Evolutionary conservation across 202 grass and related monocot species (phyloP), one percentile per base, ranked within the genome.

Genomic region (Brachypodium distachyon): DNA sequence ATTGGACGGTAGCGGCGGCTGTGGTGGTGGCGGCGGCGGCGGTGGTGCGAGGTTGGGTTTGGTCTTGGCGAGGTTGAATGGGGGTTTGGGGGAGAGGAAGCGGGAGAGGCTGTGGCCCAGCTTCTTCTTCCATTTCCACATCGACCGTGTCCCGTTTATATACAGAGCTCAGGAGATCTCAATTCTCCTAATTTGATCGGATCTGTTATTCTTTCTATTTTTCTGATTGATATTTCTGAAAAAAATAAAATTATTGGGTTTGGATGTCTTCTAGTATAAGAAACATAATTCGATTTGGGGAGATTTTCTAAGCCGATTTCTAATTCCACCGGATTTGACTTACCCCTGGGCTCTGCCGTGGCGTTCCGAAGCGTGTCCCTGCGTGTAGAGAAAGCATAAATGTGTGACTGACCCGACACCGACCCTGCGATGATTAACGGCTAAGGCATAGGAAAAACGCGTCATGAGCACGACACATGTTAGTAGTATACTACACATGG

Each of bases 121-220:
- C 23, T 84, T 71, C 63, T 58, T 88, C 54, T 68, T 88, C 86
- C 81, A 88, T 40, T 49, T 71, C 39, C 70, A 18, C 86, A 84
- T 84, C 70, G 3, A 19, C 6, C 39, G 16, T 18, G 7, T 29
- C 54, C 37, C 74, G 6, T 2, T 60, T 86, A 61, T 73, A 73
- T 53, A 44, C 41, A 38, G 3, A 3, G 6, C 40, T 10, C n/a
- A 10, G 13, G 0, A 1, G 4, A 12, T 51, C n/a, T 57, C 5
- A 6, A 19, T 4, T 72, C 67, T 47, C 53, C 67, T 47, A 25
- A 52, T 12, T 61, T 25, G 18, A 28, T 36, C 14, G 56, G 12
- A 16, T 51, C 18, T 9, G 2, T 6, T 7, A 5, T 67, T 6
- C 10, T 13, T 1, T 49, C 4, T 6, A 2, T 2, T 31, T 12